These are phyloP conservation scores for Zymoseptoria brevis DNA, from an alignment of 2,329 filamentous ascomycete genomes.

Conservation along the genomic window DNA sequence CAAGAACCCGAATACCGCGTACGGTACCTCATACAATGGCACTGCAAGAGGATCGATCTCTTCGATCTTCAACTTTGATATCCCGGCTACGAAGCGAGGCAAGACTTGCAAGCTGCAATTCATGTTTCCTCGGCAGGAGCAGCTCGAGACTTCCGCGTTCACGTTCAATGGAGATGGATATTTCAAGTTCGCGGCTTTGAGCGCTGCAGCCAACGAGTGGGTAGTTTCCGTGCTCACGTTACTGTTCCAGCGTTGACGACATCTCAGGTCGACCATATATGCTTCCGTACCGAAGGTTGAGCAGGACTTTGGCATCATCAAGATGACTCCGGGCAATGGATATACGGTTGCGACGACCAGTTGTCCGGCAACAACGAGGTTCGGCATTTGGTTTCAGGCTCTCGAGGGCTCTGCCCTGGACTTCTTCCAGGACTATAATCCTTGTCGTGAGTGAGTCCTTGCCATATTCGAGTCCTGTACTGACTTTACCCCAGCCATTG, in stretches of 20 bases:
- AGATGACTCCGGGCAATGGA: constrained; percentile 10
- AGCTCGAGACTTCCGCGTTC: constrained; percentile 54
- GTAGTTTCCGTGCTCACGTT: neutral
- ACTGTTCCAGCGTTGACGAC: neutral
- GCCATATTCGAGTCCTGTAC: neutral
- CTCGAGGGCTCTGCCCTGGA: constrained; percentile 9
- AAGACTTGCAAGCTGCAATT: constrained; percentile 58
- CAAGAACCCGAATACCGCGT: constrained; percentile 43
- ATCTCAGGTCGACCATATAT: constrained; percentile 41
- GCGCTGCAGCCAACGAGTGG: constrained; percentile 34
- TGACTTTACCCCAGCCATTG: constrained; percentile 3
- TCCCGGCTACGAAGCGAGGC: constrained; percentile 46
- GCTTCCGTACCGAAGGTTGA: constrained; percentile 28
- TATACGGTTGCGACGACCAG: constrained; percentile 11
- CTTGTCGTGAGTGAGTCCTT: constrained; percentile 7
- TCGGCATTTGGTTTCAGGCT: constrained; percentile 11
- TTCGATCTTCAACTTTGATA: constrained; percentile 63
- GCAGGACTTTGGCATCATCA: constrained; percentile 8
- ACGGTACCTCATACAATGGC: constrained; percentile 51
- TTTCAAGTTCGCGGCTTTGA: constrained; percentile 33
- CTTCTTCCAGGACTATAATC: constrained; percentile 18
- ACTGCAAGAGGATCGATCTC: constrained; percentile 47
- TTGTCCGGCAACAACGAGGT: constrained; percentile 13
- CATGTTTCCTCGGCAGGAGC: constrained; percentile 50
- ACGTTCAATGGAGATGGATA: constrained; percentile 32